phyloP scores from a whole-genome alignment of 805 yeast genomes.

The Kodamaea laetipori region DNA sequence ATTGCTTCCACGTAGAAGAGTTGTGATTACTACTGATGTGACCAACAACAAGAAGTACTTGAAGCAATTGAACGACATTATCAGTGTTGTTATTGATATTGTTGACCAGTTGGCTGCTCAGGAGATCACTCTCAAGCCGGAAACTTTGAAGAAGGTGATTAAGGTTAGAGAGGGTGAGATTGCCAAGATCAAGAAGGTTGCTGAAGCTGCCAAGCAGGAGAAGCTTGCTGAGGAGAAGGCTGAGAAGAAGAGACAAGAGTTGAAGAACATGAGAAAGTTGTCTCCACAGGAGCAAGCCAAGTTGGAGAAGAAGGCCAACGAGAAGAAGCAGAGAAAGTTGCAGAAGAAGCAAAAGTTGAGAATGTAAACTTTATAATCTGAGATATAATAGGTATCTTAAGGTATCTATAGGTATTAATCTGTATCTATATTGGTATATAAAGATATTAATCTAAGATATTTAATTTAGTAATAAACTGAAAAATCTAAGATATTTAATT shows the following conservation, averaged over 20 bases:
- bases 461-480: no score
- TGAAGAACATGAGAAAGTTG: slow-evolving; percentile 56
- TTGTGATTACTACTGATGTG: slow-evolving; percentile 56
- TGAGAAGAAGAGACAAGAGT: slow-evolving; percentile 65
- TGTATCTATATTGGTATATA: no score
- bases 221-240: slow-evolving; percentile 69
- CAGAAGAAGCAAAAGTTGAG: slow-evolving; percentile 60
- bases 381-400: no score
- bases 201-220: slow-evolving; percentile 67
- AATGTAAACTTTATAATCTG: no score
- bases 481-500: no score
- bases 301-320: slow-evolving; percentile 73
- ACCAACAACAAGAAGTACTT: slow-evolving; percentile 54
- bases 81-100: slow-evolving; percentile 58
- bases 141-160: slow-evolving; percentile 72
- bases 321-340: slow-evolving; percentile 77
- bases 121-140: slow-evolving; percentile 63
- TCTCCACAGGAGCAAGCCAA: slow-evolving; percentile 80
- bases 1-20: slow-evolving; percentile 53
- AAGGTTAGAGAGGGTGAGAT: slow-evolving; percentile 77
- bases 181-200: slow-evolving; percentile 65
- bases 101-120: slow-evolving; percentile 59
- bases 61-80: slow-evolving; percentile 49
- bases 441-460: no score
- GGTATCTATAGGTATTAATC: no score